A percentile compares a stretch with the other conserved stretches of the same genome.
Conservation (phyloP, 2,329 filamentous ascomycete genomes). For the Chaetomiaceae sp. region DNA sequence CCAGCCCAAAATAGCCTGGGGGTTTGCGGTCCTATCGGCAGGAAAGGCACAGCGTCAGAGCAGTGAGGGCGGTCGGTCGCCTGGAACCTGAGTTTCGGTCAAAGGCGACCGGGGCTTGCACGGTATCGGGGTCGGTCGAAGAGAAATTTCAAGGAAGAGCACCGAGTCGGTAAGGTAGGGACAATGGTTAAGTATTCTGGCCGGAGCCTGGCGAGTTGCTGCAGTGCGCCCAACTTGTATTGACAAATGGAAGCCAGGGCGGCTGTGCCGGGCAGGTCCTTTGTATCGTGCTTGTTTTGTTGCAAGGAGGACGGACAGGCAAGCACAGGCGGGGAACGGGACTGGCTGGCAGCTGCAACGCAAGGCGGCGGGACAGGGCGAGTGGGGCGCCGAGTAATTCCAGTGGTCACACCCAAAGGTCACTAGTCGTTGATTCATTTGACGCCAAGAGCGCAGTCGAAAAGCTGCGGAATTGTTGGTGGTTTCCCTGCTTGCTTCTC, state of each 20-base stretch:
- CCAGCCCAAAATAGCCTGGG: slow-evolving; percentile 23
- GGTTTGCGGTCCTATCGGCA: neutral
- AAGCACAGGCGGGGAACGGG: neutral
- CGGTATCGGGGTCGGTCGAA: neutral
- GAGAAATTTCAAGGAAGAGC: neutral
- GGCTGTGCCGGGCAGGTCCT: neutral
- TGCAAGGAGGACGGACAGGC: neutral
- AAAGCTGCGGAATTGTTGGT: neutral
- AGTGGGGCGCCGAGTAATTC: neutral
- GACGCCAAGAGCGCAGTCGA: neutral
- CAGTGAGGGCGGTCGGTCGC: neutral
- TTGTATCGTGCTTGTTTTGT: neutral
- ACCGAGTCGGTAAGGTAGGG: no score
- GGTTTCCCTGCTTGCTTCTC: no score
- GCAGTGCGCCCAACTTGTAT: neutral
- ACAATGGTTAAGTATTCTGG: neutral
- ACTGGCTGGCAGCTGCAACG: neutral
- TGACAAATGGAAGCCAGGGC: neutral
- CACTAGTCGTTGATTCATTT: neutral
- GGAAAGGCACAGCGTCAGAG: slow-evolving; percentile 4
- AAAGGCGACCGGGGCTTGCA: neutral
- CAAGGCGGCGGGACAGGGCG: neutral
- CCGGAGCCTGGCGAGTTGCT: neutral
- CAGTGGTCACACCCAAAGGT: neutral
- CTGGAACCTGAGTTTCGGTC: neutral